Conservation (phyloP, 2,329 filamentous ascomycete genomes). For the Cordyceps javanica region DNA sequence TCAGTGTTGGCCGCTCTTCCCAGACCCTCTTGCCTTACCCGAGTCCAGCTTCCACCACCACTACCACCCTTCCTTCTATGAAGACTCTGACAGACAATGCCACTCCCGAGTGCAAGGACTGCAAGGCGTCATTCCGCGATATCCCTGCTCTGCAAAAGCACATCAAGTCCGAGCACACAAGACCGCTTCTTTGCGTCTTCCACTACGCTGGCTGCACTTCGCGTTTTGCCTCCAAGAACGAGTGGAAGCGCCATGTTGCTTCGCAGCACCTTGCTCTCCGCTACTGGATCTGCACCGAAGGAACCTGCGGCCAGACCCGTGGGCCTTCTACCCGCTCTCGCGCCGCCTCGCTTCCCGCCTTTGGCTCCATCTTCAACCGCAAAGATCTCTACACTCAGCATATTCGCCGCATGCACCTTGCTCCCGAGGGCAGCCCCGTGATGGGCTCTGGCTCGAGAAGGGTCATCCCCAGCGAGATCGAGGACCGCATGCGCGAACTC, state of each 20-base stretch:
- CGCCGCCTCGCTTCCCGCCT: slow-evolving; percentile 30
- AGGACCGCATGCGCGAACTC: slow-evolving; percentile 49
- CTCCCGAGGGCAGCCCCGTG: slow-evolving; percentile 32
- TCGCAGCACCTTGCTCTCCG: slow-evolving; percentile 72
- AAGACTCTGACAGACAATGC: neutral
- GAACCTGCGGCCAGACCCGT: slow-evolving; percentile 39
- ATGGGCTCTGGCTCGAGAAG: slow-evolving; percentile 28
- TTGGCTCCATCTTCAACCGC: slow-evolving; percentile 71
- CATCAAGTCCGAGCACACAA: slow-evolving; percentile 46
- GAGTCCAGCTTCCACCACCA: neutral
- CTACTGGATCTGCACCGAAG: slow-evolving; percentile 71
- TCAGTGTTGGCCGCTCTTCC: neutral
- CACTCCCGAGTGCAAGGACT: slow-evolving; percentile 12
- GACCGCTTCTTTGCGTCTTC: slow-evolving; percentile 72
- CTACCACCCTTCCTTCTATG: neutral
- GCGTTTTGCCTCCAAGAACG: slow-evolving; percentile 77
- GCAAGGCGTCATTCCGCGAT: slow-evolving; percentile 36
- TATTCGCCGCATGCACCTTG: slow-evolving; percentile 75
- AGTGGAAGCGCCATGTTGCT: slow-evolving; percentile 87
- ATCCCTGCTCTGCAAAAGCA: slow-evolving; percentile 40
- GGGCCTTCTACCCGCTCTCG: slow-evolving; percentile 17
- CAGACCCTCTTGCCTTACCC: slow-evolving; percentile 4
- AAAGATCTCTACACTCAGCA: slow-evolving; percentile 92
- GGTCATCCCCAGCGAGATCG: slow-evolving; percentile 31
- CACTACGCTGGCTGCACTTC: slow-evolving; percentile 67